phyloP scores from a whole-genome alignment of 192 early-diverging fungal genomes.

The Spinellus fusiger region DNA sequence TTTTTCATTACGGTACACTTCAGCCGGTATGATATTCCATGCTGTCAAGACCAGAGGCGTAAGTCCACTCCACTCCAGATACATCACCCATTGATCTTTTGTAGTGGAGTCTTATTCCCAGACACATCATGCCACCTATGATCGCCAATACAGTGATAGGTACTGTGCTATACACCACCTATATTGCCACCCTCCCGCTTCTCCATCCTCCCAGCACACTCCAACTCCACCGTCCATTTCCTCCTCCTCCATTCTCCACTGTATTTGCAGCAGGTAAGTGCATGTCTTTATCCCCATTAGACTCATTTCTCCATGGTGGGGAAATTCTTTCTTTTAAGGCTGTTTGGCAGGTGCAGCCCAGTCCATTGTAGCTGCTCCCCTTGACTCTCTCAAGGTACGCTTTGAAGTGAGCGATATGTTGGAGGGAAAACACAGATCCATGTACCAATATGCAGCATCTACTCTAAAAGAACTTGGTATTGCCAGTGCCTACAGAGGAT shows the following conservation, averaged over 20 bases:
- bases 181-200: constrained; percentile 49
- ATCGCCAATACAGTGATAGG: constrained; percentile 70
- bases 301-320: too few species aligned
- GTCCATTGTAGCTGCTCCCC: constrained; percentile 63
- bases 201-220: constrained; percentile 44
- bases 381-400: constrained; percentile 67
- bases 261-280: constrained; percentile 43
- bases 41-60: constrained; percentile 60
- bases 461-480: constrained; percentile 51
- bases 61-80: constrained; percentile 7
- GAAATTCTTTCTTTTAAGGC: constrained; percentile 25
- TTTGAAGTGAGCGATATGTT: constrained; percentile 72
- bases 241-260: constrained; percentile 44
- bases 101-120: constrained; percentile 55
- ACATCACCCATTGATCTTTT: not conserved
- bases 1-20: constrained; percentile 57
- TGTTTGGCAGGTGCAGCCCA: constrained; percentile 69
- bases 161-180: constrained; percentile 72
- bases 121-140: constrained; percentile 68
- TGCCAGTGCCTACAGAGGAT: constrained; percentile 50
- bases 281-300: too few species aligned
- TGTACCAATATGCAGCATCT: constrained; percentile 57
- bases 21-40: constrained; percentile 65
- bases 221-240: constrained; percentile 38
- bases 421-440: constrained; percentile 61